These are phyloP conservation scores for Xylaria sp. DNA, from an alignment of 2,329 filamentous ascomycete species.

Conservation along the genomic window DNA sequence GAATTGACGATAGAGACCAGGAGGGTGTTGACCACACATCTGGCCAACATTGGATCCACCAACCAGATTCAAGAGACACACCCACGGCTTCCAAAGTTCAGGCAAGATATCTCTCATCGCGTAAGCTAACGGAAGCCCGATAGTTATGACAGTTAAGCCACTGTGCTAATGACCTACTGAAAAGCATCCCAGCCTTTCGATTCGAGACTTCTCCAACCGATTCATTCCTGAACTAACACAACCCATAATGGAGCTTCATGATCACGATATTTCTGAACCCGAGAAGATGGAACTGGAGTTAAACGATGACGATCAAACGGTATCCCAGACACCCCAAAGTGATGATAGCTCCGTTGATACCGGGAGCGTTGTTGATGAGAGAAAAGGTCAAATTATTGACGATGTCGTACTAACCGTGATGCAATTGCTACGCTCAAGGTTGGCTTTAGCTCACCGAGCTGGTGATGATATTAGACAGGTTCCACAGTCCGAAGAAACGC, in stretches of 20 bases:
- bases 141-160: background rate
- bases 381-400: background rate
- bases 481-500: background rate
- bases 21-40: too few relatives aligned
- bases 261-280: background rate
- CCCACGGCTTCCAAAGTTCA: too few relatives aligned
- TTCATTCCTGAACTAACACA: background rate
- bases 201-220: background rate
- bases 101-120: too few relatives aligned
- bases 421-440: background rate
- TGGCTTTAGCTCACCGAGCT: background rate
- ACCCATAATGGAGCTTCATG: background rate
- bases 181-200: too few relatives aligned
- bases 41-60: too few relatives aligned
- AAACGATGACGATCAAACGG: background rate
- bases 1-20: background rate
- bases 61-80: background rate
- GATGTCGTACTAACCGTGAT: background rate
- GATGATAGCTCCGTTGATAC: background rate
- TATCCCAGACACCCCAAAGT: background rate
- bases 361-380: background rate
- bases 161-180: background rate
- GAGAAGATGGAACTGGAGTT: background rate
- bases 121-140: background rate
- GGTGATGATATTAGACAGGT: background rate